Percentiles rank a stretch among this genome's conserved stretches.
Evolutionary conservation across 2,329 filamentous ascomycete species (phyloP).

Genomic region (Epichloe elymi): DNA sequence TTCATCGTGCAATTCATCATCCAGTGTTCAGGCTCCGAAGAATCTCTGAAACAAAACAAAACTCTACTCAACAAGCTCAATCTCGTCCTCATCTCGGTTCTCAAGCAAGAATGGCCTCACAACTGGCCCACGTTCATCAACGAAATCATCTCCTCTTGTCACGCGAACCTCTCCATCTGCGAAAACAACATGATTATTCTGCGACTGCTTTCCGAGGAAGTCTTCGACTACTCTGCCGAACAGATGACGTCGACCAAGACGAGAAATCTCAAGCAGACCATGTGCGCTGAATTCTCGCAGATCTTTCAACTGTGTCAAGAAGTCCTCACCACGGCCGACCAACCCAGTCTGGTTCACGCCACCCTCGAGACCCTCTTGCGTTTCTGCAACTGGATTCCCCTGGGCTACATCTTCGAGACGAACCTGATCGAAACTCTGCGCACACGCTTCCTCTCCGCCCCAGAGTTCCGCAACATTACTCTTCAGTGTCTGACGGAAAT

Average conservation of each 20-base stretch:
- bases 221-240: conserved; percentile 97
- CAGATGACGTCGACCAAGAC: conserved; percentile 99
- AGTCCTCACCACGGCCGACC: conserved; percentile 79
- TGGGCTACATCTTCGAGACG: conserved; percentile 98
- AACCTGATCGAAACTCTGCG: conserved; percentile 88
- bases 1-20: conserved; percentile 99
- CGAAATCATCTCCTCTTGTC: conserved; percentile 94
- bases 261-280: conserved; percentile 90
- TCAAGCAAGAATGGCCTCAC: conserved; percentile 99
- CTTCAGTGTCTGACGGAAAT: conserved; percentile 96
- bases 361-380: conserved; percentile 89
- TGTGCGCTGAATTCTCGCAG: conserved; percentile 96
- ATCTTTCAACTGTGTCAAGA: conserved; percentile 98
- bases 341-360: conserved; percentile 84
- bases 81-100: conserved; percentile 86
- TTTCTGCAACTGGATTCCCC: conserved; percentile 97
- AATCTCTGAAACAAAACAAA: conserved; percentile 70
- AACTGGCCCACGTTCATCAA: conserved; percentile 99
- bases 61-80: conserved; percentile 97
- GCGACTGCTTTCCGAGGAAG: conserved; percentile 87
- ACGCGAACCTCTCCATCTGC: conserved; percentile 91
- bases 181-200: conserved; percentile 99
- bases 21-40: conserved; percentile 79
- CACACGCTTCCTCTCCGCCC: conserved; percentile 80
- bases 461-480: conserved; percentile 93